Percentiles rank a stretch among this genome's conserved stretches.
Conservation (phyloP, 2,329 filamentous ascomycete species). For the Graphilbum fragrans region DNA sequence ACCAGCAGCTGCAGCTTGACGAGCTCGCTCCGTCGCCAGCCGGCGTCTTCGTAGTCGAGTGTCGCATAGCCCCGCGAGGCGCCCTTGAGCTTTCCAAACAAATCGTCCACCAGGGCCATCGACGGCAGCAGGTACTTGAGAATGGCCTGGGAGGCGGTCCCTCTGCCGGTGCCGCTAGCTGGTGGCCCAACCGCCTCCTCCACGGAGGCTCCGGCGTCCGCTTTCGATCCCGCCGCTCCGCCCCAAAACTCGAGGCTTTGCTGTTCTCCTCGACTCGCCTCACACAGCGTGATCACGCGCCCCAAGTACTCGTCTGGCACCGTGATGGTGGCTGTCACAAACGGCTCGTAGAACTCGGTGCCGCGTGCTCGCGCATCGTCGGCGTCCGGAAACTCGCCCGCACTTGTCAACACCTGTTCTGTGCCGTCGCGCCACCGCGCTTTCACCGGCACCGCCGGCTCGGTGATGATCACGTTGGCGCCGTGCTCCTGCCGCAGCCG, state of each 20-base stretch:
- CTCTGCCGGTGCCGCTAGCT: conserved; percentile 37
- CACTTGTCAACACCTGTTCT: conserved; percentile 72
- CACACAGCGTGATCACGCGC: conserved; percentile 88
- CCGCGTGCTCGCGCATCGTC: conserved; percentile 34
- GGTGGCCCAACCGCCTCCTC: too few species aligned
- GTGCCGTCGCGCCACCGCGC: conserved; percentile 67
- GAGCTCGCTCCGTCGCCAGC: conserved; percentile 68
- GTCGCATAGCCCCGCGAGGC: conserved; percentile 81
- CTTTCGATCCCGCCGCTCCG: conserved; percentile 29
- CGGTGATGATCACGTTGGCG: conserved; percentile 90
- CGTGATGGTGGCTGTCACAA: conserved; percentile 73
- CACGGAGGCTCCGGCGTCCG: conserved; percentile 15
- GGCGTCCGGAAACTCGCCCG: conserved; percentile 70
- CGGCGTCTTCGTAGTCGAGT: conserved; percentile 92
- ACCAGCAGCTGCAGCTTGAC: conserved; percentile 87
- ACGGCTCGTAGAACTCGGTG: conserved; percentile 42
- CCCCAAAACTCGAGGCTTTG: conserved; percentile 75
- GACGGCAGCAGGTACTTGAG: conserved; percentile 84
- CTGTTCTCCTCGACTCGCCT: conserved; percentile 78
- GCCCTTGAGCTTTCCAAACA: conserved; percentile 94
- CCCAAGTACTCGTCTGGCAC: conserved; percentile 90
- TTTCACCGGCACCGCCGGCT: conserved; percentile 87
- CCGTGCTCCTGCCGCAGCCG: conserved; percentile 89
- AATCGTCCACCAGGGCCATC: conserved; percentile 84
- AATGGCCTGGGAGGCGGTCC: conserved; percentile 78